A percentile compares a stretch with the other conserved stretches of the same genome.
phyloP scores from a whole-genome alignment of 73 alveolate species.

The Paramecium caudatum region DNA sequence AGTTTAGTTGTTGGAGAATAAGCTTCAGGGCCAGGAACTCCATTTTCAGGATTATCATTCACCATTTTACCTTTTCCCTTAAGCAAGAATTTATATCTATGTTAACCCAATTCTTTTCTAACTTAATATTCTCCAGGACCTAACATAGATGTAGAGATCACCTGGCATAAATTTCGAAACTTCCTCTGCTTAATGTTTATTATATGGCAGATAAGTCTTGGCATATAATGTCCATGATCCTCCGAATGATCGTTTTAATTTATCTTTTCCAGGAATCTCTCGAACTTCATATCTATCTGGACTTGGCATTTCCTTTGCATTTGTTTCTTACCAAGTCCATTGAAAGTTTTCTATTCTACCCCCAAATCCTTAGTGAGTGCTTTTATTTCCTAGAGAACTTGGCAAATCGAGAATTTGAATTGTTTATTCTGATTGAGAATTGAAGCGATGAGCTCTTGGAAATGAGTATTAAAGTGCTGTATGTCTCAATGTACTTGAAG shows the following conservation, averaged over 20 bases:
- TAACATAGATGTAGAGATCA: not conserved
- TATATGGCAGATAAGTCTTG: constrained; percentile 46
- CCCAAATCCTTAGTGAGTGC: constrained; percentile 53
- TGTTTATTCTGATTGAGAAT: not conserved
- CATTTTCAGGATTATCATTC: constrained; percentile 56
- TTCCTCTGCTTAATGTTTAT: constrained; percentile 46
- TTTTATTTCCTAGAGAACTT: constrained; percentile 26
- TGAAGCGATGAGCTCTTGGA: constrained; percentile 60
- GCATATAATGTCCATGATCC: constrained; percentile 37
- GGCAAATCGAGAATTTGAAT: constrained; percentile 4
- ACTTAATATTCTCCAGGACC: constrained; percentile 67
- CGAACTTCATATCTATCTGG: constrained; percentile 64
- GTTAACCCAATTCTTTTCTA: constrained; percentile 54
- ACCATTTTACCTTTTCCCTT: constrained; percentile 64
- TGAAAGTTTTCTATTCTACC: constrained; percentile 45
- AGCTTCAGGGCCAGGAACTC: constrained; percentile 63
- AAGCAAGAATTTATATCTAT: constrained; percentile 37
- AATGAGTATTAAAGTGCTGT: constrained; percentile 55
- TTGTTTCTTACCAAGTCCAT: constrained; percentile 46
- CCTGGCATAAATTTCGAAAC: constrained; percentile 55
- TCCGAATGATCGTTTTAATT: constrained; percentile 45
- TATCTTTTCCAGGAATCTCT: constrained; percentile 58
- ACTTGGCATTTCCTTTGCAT: constrained; percentile 64
- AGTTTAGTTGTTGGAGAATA: constrained; percentile 36
- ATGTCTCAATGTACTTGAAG: constrained; percentile 44